Evolutionary conservation across 441 rosid species (phyloP).

Genomic region (Dalechampia spathulata): DNA sequence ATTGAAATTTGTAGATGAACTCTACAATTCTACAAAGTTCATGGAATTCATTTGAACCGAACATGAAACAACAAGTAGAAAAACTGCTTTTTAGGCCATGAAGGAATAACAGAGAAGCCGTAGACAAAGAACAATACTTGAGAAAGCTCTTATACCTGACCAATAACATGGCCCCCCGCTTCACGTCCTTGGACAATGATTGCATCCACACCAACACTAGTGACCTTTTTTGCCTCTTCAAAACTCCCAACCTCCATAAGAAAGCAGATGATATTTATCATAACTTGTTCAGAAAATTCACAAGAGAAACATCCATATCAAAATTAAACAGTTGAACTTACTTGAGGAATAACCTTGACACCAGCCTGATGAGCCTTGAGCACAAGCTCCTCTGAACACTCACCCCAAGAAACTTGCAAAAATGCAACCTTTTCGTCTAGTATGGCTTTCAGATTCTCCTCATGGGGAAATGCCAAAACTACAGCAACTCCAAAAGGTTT

Average conservation of each 20-base stretch:
- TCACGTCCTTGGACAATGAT: conserved; percentile 83
- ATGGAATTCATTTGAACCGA: too few relatives aligned
- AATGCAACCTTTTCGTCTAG: conserved; percentile 55
- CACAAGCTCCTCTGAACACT: conserved; percentile 57
- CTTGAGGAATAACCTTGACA: conserved; percentile 78
- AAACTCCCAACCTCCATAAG: conserved; percentile 54
- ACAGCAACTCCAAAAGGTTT: conserved; percentile 83
- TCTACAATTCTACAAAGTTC: too few relatives aligned
- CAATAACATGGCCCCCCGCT: conserved; percentile 90
- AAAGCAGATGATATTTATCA: conserved; percentile 2
- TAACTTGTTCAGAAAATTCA: not conserved
- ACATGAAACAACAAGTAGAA: not conserved
- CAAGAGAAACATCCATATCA: not conserved
- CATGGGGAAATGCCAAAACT: conserved; percentile 68
- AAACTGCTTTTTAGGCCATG: not conserved
- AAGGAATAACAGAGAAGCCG: not conserved
- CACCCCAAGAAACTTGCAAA: conserved; percentile 80
- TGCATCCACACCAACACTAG: conserved; percentile 60
- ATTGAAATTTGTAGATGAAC: too few relatives aligned
- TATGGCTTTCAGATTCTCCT: conserved; percentile 49
- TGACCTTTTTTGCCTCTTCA: conserved; percentile 58
- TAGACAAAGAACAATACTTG: not conserved
- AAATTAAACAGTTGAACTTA: too few relatives aligned
- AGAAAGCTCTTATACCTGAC: conserved; percentile 44
- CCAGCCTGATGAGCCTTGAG: conserved; percentile 57